Evolutionary conservation across 805 yeast species (phyloP).

Genomic region (Hanseniaspora singularis): DNA sequence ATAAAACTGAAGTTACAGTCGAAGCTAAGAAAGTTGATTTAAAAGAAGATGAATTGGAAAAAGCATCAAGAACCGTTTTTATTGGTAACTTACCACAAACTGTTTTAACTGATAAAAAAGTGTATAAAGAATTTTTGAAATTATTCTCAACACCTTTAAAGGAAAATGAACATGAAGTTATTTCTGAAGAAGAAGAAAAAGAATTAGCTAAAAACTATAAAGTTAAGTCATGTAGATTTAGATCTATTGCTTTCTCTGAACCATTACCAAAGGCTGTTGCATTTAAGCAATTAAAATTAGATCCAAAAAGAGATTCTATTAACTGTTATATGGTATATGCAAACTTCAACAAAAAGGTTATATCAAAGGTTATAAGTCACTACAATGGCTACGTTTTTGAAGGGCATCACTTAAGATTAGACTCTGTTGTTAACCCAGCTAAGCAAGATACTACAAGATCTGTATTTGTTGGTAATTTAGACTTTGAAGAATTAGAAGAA

Average conservation of each 20-base stretch:
- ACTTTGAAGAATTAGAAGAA: slow-evolving; percentile 88
- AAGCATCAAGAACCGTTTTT: slow-evolving; percentile 75
- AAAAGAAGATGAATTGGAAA: slow-evolving; percentile 60
- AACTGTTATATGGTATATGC: slow-evolving; percentile 81
- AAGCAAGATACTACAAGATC: slow-evolving; percentile 73
- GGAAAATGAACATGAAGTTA: slow-evolving; percentile 15
- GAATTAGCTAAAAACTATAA: slow-evolving; percentile 20
- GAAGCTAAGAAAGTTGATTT: slow-evolving; percentile 42
- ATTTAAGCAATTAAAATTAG: slow-evolving; percentile 64
- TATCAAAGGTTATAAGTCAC: slow-evolving; percentile 27
- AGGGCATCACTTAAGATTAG: slow-evolving; percentile 74
- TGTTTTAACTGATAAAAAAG: slow-evolving; percentile 52
- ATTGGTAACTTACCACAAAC: slow-evolving; percentile 69
- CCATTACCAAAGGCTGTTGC: slow-evolving; percentile 88
- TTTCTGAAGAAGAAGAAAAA: slow-evolving; percentile 20
- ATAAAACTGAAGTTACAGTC: slow-evolving; percentile 19
- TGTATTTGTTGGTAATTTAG: slow-evolving; percentile 85
- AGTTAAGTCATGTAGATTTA: slow-evolving; percentile 70
- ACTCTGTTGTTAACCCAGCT: slow-evolving; percentile 84
- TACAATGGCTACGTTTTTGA: slow-evolving; percentile 57
- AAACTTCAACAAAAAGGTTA: slow-evolving; percentile 35
- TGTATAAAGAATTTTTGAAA: slow-evolving; percentile 52
- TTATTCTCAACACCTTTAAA: slow-evolving; percentile 33
- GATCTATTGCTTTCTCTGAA: slow-evolving; percentile 83
- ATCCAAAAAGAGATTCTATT: slow-evolving; percentile 63